These are phyloP conservation scores for Suhomyces terraborum DNA, from an alignment of 1,139 yeast species.

Conservation along the genomic window DNA sequence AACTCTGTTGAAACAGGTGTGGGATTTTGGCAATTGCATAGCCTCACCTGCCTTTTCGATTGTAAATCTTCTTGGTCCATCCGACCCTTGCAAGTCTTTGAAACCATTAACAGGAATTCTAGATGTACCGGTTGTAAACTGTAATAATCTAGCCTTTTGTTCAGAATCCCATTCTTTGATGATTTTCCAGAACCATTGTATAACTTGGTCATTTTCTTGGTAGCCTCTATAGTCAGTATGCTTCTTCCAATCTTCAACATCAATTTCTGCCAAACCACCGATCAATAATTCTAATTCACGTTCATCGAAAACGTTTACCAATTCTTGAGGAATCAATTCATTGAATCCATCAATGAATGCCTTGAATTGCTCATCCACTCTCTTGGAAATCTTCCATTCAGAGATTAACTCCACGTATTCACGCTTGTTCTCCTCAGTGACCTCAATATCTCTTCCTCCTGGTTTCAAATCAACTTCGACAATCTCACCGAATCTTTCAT, in stretches of 20 bases:
- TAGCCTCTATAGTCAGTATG: conserved; percentile 98
- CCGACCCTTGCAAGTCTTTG: conserved; percentile 97
- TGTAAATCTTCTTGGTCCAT: conserved; percentile 97
- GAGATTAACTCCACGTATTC: conserved; percentile 94
- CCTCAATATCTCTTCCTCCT: conserved; percentile 84
- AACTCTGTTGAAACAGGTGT: conserved; percentile 92
- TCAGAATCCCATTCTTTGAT: conserved; percentile 94
- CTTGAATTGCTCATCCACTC: conserved; percentile 94
- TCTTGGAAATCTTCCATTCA: conserved; percentile 92
- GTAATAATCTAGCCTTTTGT: conserved; percentile 91
- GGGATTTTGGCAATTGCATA: conserved; percentile 92
- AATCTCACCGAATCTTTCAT: conserved; percentile 92
- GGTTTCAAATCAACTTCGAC: conserved; percentile 90
- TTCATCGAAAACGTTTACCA: conserved; percentile 95
- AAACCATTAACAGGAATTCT: conserved; percentile 99
- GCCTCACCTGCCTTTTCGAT: conserved; percentile 97
- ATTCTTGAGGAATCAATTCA: conserved; percentile 94
- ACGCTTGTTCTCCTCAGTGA: conserved; percentile 89
- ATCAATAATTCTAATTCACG: conserved; percentile 93
- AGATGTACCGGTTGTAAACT: conserved; percentile 97
- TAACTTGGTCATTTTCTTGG: conserved; percentile 92
- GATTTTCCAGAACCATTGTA: conserved; percentile 98
- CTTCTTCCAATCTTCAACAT: conserved; percentile 97
- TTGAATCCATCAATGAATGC: conserved; percentile 97
- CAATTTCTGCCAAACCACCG: conserved; percentile 98